Conservation (phyloP, 2,329 filamentous ascomycete species). For the Cladosporium sp. region DNA sequence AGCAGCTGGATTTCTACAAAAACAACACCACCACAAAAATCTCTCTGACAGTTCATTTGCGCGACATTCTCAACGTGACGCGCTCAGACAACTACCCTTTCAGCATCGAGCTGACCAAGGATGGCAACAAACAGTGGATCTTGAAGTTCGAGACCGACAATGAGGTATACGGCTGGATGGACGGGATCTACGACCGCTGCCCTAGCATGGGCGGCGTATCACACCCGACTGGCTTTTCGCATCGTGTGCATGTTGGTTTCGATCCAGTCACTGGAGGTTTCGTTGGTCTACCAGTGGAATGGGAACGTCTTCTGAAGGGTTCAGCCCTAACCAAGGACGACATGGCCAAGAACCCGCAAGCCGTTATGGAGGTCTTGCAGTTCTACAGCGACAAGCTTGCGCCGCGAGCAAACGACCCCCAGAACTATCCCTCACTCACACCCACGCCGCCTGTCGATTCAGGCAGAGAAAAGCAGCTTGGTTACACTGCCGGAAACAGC, state of each 20-base stretch:
- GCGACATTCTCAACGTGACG: slow-evolving; percentile 84
- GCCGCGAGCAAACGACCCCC: slow-evolving; percentile 68
- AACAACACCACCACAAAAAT: slow-evolving; percentile 76
- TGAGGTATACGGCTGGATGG: slow-evolving; percentile 98
- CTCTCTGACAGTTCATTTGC: slow-evolving; percentile 77
- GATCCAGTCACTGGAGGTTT: slow-evolving; percentile 94
- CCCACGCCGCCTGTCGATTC: slow-evolving; percentile 58
- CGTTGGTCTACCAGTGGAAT: slow-evolving; percentile 88
- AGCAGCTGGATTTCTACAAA: slow-evolving; percentile 92
- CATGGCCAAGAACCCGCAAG: slow-evolving; percentile 86
- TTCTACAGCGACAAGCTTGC: slow-evolving; percentile 79
- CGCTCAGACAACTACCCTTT: slow-evolving; percentile 87
- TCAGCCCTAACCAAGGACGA: slow-evolving; percentile 98
- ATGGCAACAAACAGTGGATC: slow-evolving; percentile 79
- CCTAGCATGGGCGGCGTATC: slow-evolving; percentile 97
- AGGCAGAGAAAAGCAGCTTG: slow-evolving; percentile 46
- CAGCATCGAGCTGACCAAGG: slow-evolving; percentile 91
- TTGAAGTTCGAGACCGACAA: slow-evolving; percentile 94
- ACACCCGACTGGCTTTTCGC: slow-evolving; percentile 97
- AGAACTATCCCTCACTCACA: slow-evolving; percentile 63
- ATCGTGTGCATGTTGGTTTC: slow-evolving; percentile 95
- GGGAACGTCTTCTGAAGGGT: slow-evolving; percentile 93
- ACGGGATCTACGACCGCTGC: slow-evolving; percentile 94
- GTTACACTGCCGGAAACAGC: slow-evolving; percentile 42
- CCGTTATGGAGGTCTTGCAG: slow-evolving; percentile 72